Percentiles rank a stretch among this genome's conserved stretches.
Evolutionary conservation across 345 rosid genomes (phyloP).

Genomic region (Bretschneidera sinensis): DNA sequence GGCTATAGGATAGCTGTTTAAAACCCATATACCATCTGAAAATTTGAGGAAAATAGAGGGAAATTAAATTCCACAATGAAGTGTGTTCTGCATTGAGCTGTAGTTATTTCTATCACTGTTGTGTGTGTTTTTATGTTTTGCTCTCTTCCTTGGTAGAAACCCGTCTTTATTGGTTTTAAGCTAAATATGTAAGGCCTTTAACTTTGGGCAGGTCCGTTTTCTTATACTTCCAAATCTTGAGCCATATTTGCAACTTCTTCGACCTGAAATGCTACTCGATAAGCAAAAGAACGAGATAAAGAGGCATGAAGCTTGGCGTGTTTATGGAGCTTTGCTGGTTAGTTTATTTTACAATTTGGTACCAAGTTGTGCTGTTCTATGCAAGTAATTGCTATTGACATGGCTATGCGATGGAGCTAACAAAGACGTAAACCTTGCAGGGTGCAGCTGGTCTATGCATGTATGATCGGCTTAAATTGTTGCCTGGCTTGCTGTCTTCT

Average conservation of each 20-base stretch:
- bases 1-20: too few species aligned
- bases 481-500: slow-evolving; percentile 43
- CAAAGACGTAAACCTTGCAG: slow-evolving; percentile 30
- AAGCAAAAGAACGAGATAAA: slow-evolving; percentile 56
- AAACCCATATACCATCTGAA: too few species aligned
- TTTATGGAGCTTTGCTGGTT: slow-evolving; percentile 76
- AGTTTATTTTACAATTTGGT: slow-evolving; percentile 20
- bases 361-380: neutral
- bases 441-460: slow-evolving; percentile 70
- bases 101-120: neutral
- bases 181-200: slow-evolving; percentile 6
- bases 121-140: neutral
- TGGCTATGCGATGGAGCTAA: slow-evolving; percentile 14
- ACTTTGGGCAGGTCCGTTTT: slow-evolving; percentile 56
- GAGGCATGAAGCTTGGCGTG: slow-evolving; percentile 78
- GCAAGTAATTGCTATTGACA: neutral
- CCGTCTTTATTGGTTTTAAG: slow-evolving; percentile 8
- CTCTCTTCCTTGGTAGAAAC: neutral
- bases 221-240: slow-evolving; percentile 76
- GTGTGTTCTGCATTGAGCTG: neutral
- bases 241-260: slow-evolving; percentile 64
- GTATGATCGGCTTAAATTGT: slow-evolving; percentile 59
- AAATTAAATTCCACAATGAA: neutral
- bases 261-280: slow-evolving; percentile 64
- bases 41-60: too few species aligned